Base-by-base conservation (phyloP, 208 protist genomes). In the Porcisia deanei region DNA sequence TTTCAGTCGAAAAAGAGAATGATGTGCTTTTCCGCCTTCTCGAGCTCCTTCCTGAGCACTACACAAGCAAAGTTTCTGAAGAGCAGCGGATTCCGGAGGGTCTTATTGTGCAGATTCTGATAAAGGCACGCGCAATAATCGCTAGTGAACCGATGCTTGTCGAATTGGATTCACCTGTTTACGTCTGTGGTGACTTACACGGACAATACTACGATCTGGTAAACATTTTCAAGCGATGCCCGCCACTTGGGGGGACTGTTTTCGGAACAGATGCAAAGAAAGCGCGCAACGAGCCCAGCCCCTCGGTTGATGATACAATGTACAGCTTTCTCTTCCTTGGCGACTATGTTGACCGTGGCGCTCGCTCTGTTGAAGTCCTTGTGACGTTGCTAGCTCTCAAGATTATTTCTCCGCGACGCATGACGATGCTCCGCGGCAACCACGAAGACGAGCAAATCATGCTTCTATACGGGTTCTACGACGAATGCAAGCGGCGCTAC, bases 381-480 rank as follows among this genome's bases (percentile, higher is more conserved):
- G 79, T 91, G 53, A 90, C 97, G 0, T 83, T 99, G 7, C 86
- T 99, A 12, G 94, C 96, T 4, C 95, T 99, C 79, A 99, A 99
- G 76, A 98, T 99, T 66, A 96, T 99, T 76, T 99, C 98, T 63
- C 98, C 98, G 12, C 87, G 96, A 57, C 99, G 99, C 74, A 98
- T 99, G 78, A 99, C 98, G 72, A 90, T 99, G 67, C 87, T 99
- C 1, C 89, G 99, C 37, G 99, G 99, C 30, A 99, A 99, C 83
- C 99, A 99, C 77, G 99, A 99, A 82, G 99, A 99, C 79, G 98
- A 99, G 34, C 97, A 94, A 37, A 99, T 99, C 79, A 99, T 99
- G 88, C 79, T 98, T 61, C 94, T 99, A 34, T 99, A 99, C 83
- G 99, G 99, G 22, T 99, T 99, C 82, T 99, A 99, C 81, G 99